Base-by-base conservation (phyloP, 1,284 basidiomycete species). In the Sanghuangporus baumii region DNA sequence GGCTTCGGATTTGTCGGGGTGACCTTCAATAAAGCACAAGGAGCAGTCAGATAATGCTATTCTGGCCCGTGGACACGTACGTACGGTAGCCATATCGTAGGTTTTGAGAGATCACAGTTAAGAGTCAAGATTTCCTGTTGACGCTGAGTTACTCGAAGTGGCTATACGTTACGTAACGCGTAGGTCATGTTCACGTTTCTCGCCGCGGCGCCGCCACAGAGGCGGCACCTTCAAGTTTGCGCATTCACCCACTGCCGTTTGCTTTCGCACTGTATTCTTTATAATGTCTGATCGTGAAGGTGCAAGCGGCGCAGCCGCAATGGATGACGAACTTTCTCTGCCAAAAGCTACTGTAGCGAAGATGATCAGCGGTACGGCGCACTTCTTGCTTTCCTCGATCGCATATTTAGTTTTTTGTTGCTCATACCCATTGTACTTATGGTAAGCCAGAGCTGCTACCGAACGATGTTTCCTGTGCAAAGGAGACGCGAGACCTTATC, bases 341-440 rank as follows among this genome's bases (percentile, higher is more conserved):
- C 97, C 96, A 36, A 97, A 98, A 75, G 97, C 97, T 12, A 99
- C 96, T 1, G 94, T 99, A 34, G 87, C 94, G 67, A 99, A 99
- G 81, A 91, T 98, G 84, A 97, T 99, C 70, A 81, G 86, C 71
- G 96, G 96, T 93, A 56, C 26, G 40, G 54, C 55, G 8, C 55
- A 26, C 18, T 48, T 46, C 57, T 48, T 63, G 57, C 61, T 41
- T 54, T 51, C 20, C 59, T 14, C 43, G 48, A 50, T 26, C 36
- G 26, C 26, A 34, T 57, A 41, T 56, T 43, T 61, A 46, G 54
- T 40, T 63, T 66, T 66, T 61, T 58, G 62, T 65, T 65, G 59
- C 60, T 46, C 57, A 55, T 56, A 38, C n/a, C 52, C 40, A 54
- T 18, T 7, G 18, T 58, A 12, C 18, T 62, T 54, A 31, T 36